These are phyloP conservation scores for Fusarium fracticaudum DNA, from an alignment of 2,329 filamentous ascomycete species.

Conservation along the genomic window DNA sequence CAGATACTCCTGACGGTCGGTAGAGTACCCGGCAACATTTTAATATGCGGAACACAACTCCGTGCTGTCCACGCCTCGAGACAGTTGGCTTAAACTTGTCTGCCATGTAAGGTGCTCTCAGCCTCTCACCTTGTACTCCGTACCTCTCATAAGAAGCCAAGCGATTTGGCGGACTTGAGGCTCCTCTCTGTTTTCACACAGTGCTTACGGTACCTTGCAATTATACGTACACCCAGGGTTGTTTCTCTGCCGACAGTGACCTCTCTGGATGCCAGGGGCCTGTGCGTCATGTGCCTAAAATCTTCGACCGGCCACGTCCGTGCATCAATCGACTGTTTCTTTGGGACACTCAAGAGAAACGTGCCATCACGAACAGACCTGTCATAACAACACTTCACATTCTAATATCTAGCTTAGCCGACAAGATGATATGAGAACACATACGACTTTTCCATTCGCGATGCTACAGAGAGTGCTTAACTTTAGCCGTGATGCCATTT, in stretches of 20 bases:
- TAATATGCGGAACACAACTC: slow-evolving; percentile 15
- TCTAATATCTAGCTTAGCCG: slow-evolving; percentile 2
- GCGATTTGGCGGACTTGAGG: slow-evolving; percentile 5
- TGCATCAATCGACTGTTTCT: slow-evolving; percentile 39
- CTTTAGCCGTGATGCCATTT: not conserved
- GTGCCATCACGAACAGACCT: slow-evolving; percentile 31
- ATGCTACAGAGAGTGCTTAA: not conserved
- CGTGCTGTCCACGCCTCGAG: not conserved
- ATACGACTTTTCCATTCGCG: not conserved
- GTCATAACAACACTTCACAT: slow-evolving; percentile 24
- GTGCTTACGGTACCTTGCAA: slow-evolving; percentile 15
- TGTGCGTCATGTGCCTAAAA: slow-evolving; percentile 37
- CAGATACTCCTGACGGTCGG: not conserved
- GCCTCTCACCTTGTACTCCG: not conserved
- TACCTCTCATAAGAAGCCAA: slow-evolving; percentile 4
- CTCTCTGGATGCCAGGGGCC: slow-evolving; percentile 16
- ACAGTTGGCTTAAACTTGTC: not conserved
- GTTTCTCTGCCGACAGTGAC: slow-evolving; percentile 29
- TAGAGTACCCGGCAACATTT: slow-evolving; percentile 8
- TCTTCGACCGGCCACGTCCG: slow-evolving; percentile 39
- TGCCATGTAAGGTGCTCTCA: slow-evolving; percentile 10
- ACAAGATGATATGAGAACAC: slow-evolving; percentile 25
- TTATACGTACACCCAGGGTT: slow-evolving; percentile 20
- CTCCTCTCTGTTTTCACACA: slow-evolving; percentile 9
- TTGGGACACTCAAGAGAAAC: slow-evolving; percentile 25